These are phyloP conservation scores for Prunus davidiana DNA, from an alignment of 306 rosid genomes.

Conservation along the genomic window DNA sequence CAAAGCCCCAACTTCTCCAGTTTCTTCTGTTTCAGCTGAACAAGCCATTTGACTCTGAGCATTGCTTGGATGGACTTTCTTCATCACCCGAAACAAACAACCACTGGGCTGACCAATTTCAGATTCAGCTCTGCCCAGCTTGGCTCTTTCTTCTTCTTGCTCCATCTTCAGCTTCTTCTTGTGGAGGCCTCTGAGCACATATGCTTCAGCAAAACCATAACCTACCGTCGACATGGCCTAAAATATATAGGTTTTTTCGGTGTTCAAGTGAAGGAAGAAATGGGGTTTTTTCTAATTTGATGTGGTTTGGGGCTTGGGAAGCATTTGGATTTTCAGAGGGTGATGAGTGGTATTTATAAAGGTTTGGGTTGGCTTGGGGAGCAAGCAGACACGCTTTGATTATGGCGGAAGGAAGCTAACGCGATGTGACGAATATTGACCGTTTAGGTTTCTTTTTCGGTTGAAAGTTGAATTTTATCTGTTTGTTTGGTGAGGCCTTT, in stretches of 20 bases:
- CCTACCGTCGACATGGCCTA: slow-evolving; percentile 18
- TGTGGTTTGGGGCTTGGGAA: neutral
- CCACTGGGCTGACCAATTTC: slow-evolving; percentile 18
- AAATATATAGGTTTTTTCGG: neutral
- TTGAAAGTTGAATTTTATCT: neutral
- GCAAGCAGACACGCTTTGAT: neutral
- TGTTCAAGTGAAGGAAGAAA: neutral
- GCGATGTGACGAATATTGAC: neutral
- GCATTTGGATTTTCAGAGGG: neutral
- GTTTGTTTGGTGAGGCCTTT: neutral
- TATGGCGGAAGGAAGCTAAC: neutral
- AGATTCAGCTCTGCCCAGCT: neutral
- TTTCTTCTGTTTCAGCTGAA: neutral
- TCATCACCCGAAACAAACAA: slow-evolving; percentile 28
- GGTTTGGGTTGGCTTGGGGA: neutral
- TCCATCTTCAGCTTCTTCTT: slow-evolving; percentile 40
- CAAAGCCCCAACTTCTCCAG: neutral
- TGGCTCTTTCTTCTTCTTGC: slow-evolving; percentile 17
- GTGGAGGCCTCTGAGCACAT: slow-evolving; percentile 36
- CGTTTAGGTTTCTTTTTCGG: neutral
- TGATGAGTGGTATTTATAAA: neutral
- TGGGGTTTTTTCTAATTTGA: no score
- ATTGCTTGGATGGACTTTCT: slow-evolving; percentile 25
- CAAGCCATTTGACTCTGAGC: neutral
- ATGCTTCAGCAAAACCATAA: slow-evolving; percentile 38